Evolutionary conservation across 768 basidiomycete species (phyloP).

Genomic region (Pholiota microspora): DNA sequence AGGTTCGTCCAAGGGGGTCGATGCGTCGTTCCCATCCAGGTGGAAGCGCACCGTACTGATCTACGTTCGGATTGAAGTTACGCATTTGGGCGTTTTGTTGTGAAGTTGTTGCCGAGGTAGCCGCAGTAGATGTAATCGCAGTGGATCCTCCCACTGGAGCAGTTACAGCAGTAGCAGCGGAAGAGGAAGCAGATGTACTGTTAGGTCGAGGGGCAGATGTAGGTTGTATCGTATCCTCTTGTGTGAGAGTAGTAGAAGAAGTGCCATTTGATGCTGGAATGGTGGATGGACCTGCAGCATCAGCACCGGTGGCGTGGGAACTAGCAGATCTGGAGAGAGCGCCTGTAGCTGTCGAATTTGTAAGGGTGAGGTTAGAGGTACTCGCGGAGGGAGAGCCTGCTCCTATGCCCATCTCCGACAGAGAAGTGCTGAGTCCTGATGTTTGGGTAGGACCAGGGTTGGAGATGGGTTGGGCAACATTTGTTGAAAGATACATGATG

Average conservation of each 20-base stretch:
- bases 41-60: slow-evolving; percentile 91
- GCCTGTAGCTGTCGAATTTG: slow-evolving; percentile 34
- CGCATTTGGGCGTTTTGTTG: slow-evolving; percentile 56
- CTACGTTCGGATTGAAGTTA: slow-evolving; percentile 93
- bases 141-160: slow-evolving; percentile 24
- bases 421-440: slow-evolving; percentile 52
- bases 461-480: slow-evolving; percentile 77
- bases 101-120: slow-evolving; percentile 32
- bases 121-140: slow-evolving; percentile 21
- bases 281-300: slow-evolving; percentile 38
- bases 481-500: slow-evolving; percentile 94
- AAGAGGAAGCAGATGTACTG: slow-evolving; percentile 19
- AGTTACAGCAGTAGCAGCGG: slow-evolving; percentile 14
- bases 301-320: slow-evolving; percentile 58
- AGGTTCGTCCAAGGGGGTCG: slow-evolving; percentile 93
- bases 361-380: slow-evolving; percentile 48
- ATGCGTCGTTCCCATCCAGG: slow-evolving; percentile 95
- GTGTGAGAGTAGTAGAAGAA: slow-evolving; percentile 21
- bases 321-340: slow-evolving; percentile 63
- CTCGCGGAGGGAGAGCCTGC: slow-evolving; percentile 60
- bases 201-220: slow-evolving; percentile 19
- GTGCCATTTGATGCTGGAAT: slow-evolving; percentile 35
- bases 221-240: slow-evolving; percentile 22
- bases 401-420: slow-evolving; percentile 56
- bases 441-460: slow-evolving; percentile 81